phyloP scores from a whole-genome alignment of 495 filamentous ascomycete species.

The Parathielavia appendiculata region DNA sequence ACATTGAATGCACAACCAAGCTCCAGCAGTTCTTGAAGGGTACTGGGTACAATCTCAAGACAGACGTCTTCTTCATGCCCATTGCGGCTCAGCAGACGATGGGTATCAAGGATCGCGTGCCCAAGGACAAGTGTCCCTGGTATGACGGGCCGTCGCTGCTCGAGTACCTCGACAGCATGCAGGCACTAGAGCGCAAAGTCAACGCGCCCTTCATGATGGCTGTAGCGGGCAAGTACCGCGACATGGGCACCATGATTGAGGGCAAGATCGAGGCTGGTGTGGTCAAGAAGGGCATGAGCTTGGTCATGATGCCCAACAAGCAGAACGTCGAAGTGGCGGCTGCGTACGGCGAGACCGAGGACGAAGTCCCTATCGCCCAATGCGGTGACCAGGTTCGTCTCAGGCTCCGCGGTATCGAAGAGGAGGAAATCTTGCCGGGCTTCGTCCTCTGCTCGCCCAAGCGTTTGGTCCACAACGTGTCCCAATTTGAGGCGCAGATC shows the following conservation, averaged over 20 bases:
- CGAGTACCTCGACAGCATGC: constrained; percentile 88
- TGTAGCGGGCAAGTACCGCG: constrained; percentile 87
- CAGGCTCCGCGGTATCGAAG: constrained; percentile 87
- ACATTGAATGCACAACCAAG: constrained; percentile 87
- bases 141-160: constrained; percentile 90
- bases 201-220: constrained; percentile 99
- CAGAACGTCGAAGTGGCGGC: constrained; percentile 73
- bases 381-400: constrained; percentile 94
- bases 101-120: constrained; percentile 83
- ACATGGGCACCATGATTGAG: constrained; percentile 97
- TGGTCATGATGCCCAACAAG: constrained; percentile 93
- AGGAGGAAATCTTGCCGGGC: constrained; percentile 92
- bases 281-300: constrained; percentile 73
- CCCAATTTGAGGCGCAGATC: constrained; percentile 92
- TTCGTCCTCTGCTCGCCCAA: constrained; percentile 93
- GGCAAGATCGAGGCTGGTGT: constrained; percentile 93
- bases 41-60: constrained; percentile 88
- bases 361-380: constrained; percentile 71
- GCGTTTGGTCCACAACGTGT: constrained; percentile 85
- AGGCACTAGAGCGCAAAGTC: constrained; percentile 87
- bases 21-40: constrained; percentile 80
- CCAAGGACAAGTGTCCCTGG: constrained; percentile 71
- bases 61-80: constrained; percentile 90
- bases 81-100: constrained; percentile 81
- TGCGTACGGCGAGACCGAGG: constrained; percentile 93